Evolutionary conservation across 177 flowering plant genomes (phyloP).

Genomic region (Telopea speciosissima): DNA sequence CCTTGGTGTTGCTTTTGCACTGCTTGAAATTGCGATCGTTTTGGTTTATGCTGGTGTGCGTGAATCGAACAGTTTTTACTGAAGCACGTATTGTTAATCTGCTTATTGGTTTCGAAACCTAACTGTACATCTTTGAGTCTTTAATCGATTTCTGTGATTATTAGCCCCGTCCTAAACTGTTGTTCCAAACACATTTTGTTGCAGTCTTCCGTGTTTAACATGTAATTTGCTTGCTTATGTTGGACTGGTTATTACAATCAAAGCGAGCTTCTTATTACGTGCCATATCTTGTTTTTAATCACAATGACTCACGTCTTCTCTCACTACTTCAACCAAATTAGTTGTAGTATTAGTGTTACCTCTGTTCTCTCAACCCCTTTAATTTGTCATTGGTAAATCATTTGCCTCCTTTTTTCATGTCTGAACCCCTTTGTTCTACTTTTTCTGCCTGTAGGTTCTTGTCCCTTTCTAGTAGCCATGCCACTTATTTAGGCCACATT

Average conservation of each 20-base stretch:
- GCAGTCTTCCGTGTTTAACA: background rate
- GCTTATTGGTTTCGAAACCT: background rate
- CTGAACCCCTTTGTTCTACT: too few relatives aligned
- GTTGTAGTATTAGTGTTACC: too few relatives aligned
- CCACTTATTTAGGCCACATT: background rate
- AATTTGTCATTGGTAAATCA: too few relatives aligned
- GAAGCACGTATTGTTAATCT: background rate
- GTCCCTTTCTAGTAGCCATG: background rate
- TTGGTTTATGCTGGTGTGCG: background rate
- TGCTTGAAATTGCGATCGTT: background rate
- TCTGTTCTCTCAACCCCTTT: too few relatives aligned
- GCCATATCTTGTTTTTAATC: too few relatives aligned
- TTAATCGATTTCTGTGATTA: background rate
- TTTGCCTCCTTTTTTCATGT: too few relatives aligned
- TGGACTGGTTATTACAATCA: background rate
- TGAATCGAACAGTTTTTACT: background rate
- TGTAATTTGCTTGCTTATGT: background rate
- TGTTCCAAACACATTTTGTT: background rate
- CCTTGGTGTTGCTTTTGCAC: background rate
- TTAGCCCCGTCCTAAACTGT: background rate
- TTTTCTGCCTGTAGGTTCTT: too few relatives aligned
- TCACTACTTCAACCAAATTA: too few relatives aligned
- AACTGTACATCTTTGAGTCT: background rate
- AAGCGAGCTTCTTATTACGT: background rate
- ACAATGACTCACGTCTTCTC: too few relatives aligned